Percentiles rank a stretch among this genome's conserved stretches.
Conservation (phyloP, 2,329 filamentous ascomycete genomes). For the Coniochaeta ligniaria region DNA sequence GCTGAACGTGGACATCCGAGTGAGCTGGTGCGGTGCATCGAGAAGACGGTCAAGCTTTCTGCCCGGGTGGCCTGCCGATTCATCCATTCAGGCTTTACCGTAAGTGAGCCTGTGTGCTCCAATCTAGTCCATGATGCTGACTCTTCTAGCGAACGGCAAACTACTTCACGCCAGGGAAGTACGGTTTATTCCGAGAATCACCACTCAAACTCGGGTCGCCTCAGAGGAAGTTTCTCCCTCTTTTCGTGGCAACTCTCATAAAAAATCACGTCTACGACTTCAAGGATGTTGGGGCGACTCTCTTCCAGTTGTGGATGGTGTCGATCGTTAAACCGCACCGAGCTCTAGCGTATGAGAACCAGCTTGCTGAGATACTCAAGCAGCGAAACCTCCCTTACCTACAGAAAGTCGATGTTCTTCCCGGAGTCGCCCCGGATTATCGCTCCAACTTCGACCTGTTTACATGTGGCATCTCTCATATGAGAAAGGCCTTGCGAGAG, state of each 20-base stretch:
- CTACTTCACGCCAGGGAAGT: conserved; percentile 39
- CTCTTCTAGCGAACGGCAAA: conserved; percentile 25
- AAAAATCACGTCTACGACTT: conserved; percentile 39
- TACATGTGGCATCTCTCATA: conserved; percentile 37
- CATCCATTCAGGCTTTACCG: conserved; percentile 34
- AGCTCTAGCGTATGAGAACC: conserved; percentile 39
- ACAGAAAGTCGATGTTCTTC: conserved; percentile 27
- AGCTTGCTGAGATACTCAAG: conserved; percentile 39
- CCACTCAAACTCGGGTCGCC: conserved; percentile 30
- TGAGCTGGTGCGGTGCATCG: conserved; percentile 26
- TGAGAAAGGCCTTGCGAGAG: conserved; percentile 40
- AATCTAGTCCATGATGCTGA: conserved; percentile 6
- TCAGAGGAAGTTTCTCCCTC: conserved; percentile 36
- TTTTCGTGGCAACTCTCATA: conserved; percentile 46
- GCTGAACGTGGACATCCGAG: conserved; percentile 9
- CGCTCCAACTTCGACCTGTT: conserved; percentile 41
- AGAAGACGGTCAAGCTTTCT: conserved; percentile 36
- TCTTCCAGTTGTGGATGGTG: conserved; percentile 45
- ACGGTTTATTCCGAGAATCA: conserved; percentile 39
- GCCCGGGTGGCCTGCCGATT: conserved; percentile 39
- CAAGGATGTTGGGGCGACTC: conserved; percentile 33
- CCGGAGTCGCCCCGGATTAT: conserved; percentile 37
- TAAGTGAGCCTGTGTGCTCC: conserved; percentile 10
- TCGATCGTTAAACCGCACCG: conserved; percentile 42
- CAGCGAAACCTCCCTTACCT: conserved; percentile 35